A percentile compares a stretch with the other conserved stretches of the same genome.
These are phyloP conservation scores for Emiliania huxleyi DNA, from an alignment of 78 protist species.

Conservation along the genomic window DNA sequence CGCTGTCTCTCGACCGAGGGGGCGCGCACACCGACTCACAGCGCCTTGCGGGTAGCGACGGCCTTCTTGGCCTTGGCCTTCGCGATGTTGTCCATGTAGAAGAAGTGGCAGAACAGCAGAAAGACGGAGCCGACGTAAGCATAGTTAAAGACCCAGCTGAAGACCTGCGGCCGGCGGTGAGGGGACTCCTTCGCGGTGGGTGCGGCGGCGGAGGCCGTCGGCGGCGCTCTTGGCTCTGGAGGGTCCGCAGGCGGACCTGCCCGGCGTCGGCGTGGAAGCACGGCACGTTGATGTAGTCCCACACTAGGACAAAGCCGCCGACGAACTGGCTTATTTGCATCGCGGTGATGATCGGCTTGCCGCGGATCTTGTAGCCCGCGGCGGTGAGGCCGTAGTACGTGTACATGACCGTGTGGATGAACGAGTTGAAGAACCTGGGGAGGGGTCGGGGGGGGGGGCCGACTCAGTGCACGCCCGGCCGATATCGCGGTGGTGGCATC, in stretches of 20 bases:
- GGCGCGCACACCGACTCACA: no score
- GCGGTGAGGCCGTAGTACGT: conserved; percentile 4
- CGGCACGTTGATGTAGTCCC: not conserved
- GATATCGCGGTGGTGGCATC: no score
- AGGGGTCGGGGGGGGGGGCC: no score
- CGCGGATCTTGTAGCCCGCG: not conserved
- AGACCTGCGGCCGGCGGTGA: not conserved
- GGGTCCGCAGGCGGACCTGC: not conserved
- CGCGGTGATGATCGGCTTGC: not conserved
- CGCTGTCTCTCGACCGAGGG: no score
- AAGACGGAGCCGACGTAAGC: not conserved
- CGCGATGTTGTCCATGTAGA: not conserved
- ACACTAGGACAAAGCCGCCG: not conserved
- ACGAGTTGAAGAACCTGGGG: not conserved
- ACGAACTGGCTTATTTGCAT: conserved; percentile 5
- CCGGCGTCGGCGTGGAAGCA: not conserved
- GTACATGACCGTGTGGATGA: conserved; percentile 17
- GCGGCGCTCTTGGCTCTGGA: not conserved
- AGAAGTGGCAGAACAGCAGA: not conserved
- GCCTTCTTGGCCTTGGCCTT: not conserved
- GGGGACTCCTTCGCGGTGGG: not conserved
- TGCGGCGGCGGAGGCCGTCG: not conserved
- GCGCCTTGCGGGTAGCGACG: no score
- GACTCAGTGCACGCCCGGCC: no score
- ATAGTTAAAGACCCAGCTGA: not conserved